Percentiles rank a stretch among this genome's conserved stretches.
Conservation (phyloP, 345 rosid species). For the Abelmoschus esculentus region DNA sequence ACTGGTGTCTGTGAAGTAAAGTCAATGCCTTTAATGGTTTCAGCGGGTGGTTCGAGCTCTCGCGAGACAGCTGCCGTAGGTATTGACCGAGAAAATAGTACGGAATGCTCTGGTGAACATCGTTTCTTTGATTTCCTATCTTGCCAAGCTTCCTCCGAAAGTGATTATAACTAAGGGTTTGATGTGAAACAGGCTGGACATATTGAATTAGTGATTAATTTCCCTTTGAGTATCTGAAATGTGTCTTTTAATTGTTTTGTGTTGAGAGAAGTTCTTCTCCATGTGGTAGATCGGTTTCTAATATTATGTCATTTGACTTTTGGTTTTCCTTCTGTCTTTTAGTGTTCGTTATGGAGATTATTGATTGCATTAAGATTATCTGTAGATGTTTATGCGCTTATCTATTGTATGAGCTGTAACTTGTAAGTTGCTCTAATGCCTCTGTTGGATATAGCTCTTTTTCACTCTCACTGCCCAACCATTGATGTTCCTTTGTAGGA, state of each 20-base stretch:
- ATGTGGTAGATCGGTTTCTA: not conserved
- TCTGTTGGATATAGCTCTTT: no score
- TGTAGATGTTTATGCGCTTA: no score
- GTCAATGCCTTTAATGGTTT: not conserved
- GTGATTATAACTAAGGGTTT: not conserved
- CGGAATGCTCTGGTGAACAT: not conserved
- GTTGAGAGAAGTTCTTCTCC: not conserved
- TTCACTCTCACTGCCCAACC: no score
- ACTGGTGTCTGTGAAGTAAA: slow-evolving; percentile 18
- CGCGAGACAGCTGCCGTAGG: slow-evolving; percentile 6
- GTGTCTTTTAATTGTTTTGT: not conserved
- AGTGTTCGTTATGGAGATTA: not conserved
- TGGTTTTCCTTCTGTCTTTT: not conserved
- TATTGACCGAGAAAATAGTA: not conserved
- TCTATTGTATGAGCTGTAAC: no score
- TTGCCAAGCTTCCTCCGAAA: not conserved
- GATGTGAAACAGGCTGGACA: no score
- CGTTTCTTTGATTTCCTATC: slow-evolving; percentile 11
- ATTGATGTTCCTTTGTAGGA: no score
- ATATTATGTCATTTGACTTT: not conserved
- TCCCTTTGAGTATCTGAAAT: not conserved
- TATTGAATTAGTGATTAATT: not conserved
- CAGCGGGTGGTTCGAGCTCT: slow-evolving; percentile 9
- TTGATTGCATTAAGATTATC: not conserved
- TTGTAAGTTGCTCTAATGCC: no score